Evolutionary conservation across 2,329 filamentous ascomycete genomes (phyloP).

Genomic region (Xylaria sp.): DNA sequence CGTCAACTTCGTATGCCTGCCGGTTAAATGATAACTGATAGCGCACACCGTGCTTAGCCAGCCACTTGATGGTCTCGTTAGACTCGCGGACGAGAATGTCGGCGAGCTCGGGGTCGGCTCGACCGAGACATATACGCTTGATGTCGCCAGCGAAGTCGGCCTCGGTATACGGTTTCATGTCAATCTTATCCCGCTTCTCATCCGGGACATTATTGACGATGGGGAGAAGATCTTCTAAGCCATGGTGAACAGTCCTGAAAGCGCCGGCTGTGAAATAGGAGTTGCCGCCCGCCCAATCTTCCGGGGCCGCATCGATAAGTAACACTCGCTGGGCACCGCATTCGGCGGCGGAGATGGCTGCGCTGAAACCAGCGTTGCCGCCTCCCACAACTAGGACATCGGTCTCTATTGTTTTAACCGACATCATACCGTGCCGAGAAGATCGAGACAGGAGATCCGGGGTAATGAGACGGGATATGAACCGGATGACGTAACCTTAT

Average conservation of each 20-base stretch:
- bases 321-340: neutral
- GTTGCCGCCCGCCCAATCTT: slow-evolving; percentile 6
- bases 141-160: slow-evolving; percentile 1
- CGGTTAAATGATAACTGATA: slow-evolving; percentile 8
- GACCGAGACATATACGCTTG: slow-evolving; percentile 1
- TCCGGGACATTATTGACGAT: slow-evolving; percentile 7
- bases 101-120: neutral
- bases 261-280: slow-evolving; percentile 7
- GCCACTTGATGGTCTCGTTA: neutral
- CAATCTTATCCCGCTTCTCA: slow-evolving; percentile 5
- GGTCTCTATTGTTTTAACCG: neutral
- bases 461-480: neutral
- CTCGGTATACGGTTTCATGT: slow-evolving; percentile 1
- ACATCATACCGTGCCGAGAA: neutral
- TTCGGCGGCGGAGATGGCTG: slow-evolving; percentile 5
- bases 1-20: slow-evolving; percentile 5
- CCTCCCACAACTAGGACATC: slow-evolving; percentile 2
- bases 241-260: slow-evolving; percentile 1
- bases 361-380: slow-evolving; percentile 7
- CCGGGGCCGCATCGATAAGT: slow-evolving; percentile 6
- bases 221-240: slow-evolving; percentile 5
- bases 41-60: slow-evolving; percentile 7
- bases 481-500: neutral
- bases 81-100: slow-evolving; percentile 1
- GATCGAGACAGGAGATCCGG: neutral